Percentiles rank a stretch among this genome's conserved stretches.
These are phyloP conservation scores for Elaeis oleifera DNA, from an alignment of 202 grass and related monocot genomes.

Conservation along the genomic window DNA sequence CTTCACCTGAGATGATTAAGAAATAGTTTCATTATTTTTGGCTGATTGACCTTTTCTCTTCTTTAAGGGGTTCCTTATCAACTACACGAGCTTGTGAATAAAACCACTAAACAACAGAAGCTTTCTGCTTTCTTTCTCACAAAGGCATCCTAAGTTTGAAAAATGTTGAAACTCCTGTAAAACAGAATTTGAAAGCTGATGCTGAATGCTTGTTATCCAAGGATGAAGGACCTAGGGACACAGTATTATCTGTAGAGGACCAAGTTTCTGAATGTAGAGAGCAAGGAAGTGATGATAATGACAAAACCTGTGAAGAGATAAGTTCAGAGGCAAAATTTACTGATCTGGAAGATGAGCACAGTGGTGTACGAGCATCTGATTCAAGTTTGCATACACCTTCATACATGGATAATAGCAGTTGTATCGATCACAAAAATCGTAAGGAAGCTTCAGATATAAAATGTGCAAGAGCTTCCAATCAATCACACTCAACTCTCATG, in stretches of 20 bases:
- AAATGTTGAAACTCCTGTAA: neutral
- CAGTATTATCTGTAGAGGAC: conserved; percentile 24
- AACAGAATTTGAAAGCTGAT: neutral
- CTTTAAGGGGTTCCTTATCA: conserved; percentile 59
- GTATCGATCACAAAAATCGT: conserved; percentile 25
- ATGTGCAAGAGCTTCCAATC: conserved; percentile 36
- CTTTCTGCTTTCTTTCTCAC: too few species aligned
- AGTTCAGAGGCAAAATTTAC: conserved; percentile 31
- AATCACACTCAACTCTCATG: conserved; percentile 64
- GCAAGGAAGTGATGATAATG: conserved; percentile 16
- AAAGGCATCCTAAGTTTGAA: conserved; percentile 29
- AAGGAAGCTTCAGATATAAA: conserved; percentile 25
- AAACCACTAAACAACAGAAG: conserved; percentile 26
- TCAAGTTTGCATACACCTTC: conserved; percentile 31
- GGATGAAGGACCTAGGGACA: conserved; percentile 28
- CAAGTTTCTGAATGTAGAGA: conserved; percentile 31
- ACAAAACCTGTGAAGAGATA: conserved; percentile 36
- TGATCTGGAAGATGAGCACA: conserved; percentile 26
- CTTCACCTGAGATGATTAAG: neutral
- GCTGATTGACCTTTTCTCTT: neutral
- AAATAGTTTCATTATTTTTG: neutral
- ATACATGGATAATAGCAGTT: conserved; percentile 35
- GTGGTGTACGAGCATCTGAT: conserved; percentile 26
- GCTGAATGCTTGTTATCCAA: conserved; percentile 28
- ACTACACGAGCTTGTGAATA: conserved; percentile 44